These are phyloP conservation scores for Bromus sterilis DNA, from an alignment of 176 grass and related monocot species.

Conservation along the genomic window DNA sequence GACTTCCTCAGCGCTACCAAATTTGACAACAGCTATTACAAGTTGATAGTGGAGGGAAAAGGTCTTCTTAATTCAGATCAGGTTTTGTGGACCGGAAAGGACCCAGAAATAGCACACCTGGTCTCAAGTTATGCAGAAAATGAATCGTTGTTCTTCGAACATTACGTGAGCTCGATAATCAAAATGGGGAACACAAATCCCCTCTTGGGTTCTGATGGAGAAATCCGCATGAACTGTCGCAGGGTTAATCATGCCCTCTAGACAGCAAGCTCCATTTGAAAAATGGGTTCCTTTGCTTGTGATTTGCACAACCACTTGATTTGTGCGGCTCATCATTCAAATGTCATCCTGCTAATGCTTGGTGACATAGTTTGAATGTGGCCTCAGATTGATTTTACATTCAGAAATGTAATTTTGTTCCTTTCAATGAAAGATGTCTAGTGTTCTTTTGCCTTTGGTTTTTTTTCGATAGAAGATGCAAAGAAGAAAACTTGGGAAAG, in stretches of 20 bases:
- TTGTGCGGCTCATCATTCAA: neutral
- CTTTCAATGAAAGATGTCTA: constrained; percentile 15
- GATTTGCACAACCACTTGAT: neutral
- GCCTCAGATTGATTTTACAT: neutral
- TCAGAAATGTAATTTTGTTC: constrained; percentile 14
- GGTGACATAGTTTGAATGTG: constrained; percentile 18
- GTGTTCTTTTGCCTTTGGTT: neutral
- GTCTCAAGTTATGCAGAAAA: constrained; percentile 64
- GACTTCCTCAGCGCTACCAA: constrained; percentile 42
- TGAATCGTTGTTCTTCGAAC: constrained; percentile 57
- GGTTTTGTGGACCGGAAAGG: constrained; percentile 58
- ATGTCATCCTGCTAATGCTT: constrained; percentile 22
- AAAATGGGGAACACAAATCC: constrained; percentile 71
- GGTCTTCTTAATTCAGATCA: constrained; percentile 78
- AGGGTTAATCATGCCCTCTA: constrained; percentile 43
- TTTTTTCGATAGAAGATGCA: neutral
- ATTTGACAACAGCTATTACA: constrained; percentile 88
- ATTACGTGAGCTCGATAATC: constrained; percentile 65
- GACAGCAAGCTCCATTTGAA: neutral
- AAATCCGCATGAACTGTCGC: constrained; percentile 60
- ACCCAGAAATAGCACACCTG: constrained; percentile 38
- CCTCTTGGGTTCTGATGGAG: constrained; percentile 45
- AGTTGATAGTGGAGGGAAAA: constrained; percentile 53
- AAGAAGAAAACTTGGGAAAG: neutral
- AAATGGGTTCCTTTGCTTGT: constrained; percentile 23